These are phyloP conservation scores for Vigna trinervia DNA, from an alignment of 306 rosid genomes.

Conservation along the genomic window DNA sequence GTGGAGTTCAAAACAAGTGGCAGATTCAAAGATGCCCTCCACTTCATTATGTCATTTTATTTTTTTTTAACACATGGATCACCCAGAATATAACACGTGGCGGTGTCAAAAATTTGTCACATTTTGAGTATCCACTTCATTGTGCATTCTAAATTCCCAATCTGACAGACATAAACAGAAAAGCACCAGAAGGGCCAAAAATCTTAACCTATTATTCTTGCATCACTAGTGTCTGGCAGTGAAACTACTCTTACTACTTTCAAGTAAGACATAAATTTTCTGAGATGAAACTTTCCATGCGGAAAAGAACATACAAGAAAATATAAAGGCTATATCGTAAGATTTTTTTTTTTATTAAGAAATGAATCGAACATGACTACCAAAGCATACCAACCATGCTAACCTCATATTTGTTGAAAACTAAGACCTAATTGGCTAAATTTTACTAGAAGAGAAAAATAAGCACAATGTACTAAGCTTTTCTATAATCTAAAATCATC, in stretches of 20 bases:
- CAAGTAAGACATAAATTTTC: background rate
- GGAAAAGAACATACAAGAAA: background rate
- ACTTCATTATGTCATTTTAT: no score
- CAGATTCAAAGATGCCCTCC: no score
- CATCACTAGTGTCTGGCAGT: background rate
- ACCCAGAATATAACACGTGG: no score
- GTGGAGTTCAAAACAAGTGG: no score
- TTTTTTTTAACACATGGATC: no score
- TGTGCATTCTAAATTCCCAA: slow-evolving; percentile 28
- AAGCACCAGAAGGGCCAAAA: background rate
- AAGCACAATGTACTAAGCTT: background rate
- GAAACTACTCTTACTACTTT: slow-evolving; percentile 13
- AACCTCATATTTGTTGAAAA: background rate
- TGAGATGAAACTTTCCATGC: background rate
- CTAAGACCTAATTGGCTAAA: no score
- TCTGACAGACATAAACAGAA: background rate
- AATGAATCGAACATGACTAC: slow-evolving; percentile 7
- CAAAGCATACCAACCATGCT: background rate
- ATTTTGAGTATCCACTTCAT: background rate
- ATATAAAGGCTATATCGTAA: background rate
- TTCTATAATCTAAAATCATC: background rate
- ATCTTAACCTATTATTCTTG: slow-evolving; percentile 13
- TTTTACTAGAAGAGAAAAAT: background rate
- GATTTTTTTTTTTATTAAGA: background rate
- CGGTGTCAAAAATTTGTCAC: no score